Conservation (phyloP, 257 asterid genomes). For the Capsicum chinense region DNA sequence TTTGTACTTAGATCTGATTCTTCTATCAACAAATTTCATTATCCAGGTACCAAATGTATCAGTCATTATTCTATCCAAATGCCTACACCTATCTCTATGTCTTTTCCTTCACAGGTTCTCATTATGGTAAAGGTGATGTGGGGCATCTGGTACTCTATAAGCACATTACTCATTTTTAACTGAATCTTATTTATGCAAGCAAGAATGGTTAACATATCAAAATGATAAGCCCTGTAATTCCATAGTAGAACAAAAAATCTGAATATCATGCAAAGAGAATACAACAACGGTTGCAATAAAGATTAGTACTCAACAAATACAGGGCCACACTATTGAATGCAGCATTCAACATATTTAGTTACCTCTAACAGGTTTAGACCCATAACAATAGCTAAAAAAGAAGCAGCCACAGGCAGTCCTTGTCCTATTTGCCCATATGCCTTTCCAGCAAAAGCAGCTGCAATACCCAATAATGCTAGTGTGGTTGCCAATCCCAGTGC, state of each 20-base stretch:
- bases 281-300: not conserved
- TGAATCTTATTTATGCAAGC: not conserved
- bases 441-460: conserved; percentile 97
- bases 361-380: conserved; percentile 95
- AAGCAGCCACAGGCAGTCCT: conserved; percentile 92
- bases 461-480: conserved; percentile 86
- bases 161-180: not conserved
- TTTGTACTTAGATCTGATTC: not conserved
- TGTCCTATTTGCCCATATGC: conserved; percentile 97
- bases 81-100: not conserved
- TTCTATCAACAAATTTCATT: not conserved
- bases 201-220: conserved; percentile 2
- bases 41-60: not conserved
- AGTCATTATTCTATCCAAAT: not conserved
- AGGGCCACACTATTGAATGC: not conserved
- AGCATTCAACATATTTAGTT: conserved; percentile 27
- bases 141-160: not conserved
- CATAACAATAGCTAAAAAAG: conserved; percentile 81
- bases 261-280: not conserved
- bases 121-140: not conserved
- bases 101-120: not conserved
- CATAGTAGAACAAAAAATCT: not conserved
- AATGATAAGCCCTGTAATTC: not conserved
- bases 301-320: not conserved
- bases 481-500: conserved; percentile 97